Conservation (phyloP, 2,329 filamentous ascomycete genomes). For the Scedosporium boydii region DNA sequence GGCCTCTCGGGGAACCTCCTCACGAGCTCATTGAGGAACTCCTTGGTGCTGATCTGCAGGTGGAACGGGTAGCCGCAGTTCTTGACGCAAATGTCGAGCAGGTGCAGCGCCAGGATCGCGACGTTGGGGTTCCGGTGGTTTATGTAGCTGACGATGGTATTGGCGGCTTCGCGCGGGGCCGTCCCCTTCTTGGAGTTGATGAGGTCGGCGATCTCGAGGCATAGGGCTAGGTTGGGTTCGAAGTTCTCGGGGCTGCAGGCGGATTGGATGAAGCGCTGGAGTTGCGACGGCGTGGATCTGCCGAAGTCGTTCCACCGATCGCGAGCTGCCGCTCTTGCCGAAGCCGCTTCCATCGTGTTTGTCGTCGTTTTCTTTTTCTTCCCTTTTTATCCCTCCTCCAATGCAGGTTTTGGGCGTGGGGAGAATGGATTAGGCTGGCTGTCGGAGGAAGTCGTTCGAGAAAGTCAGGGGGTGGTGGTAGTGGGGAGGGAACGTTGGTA, state of each 20-base stretch:
- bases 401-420: not conserved
- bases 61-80: conserved; percentile 99
- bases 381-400: not conserved
- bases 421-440: too few species aligned
- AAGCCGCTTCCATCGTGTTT: conserved; percentile 86
- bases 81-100: conserved; percentile 98
- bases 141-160: conserved; percentile 86
- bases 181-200: conserved; percentile 97
- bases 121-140: conserved; percentile 98
- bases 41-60: conserved; percentile 95
- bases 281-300: conserved; percentile 69
- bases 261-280: conserved; percentile 92
- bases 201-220: conserved; percentile 91
- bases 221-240: conserved; percentile 92
- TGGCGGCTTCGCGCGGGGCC: conserved; percentile 87
- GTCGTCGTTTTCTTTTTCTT: not conserved
- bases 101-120: conserved; percentile 75
- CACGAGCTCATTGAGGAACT: conserved; percentile 97
- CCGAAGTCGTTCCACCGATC: conserved; percentile 84
- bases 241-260: conserved; percentile 96
- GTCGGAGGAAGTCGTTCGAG: too few species aligned
- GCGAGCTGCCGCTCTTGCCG: conserved; percentile 87
- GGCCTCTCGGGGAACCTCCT: conserved; percentile 91
- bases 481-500: too few species aligned
- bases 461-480: too few species aligned